These are phyloP conservation scores for Polytolypa hystricis DNA, from an alignment of 2,329 filamentous ascomycete species.

Conservation along the genomic window DNA sequence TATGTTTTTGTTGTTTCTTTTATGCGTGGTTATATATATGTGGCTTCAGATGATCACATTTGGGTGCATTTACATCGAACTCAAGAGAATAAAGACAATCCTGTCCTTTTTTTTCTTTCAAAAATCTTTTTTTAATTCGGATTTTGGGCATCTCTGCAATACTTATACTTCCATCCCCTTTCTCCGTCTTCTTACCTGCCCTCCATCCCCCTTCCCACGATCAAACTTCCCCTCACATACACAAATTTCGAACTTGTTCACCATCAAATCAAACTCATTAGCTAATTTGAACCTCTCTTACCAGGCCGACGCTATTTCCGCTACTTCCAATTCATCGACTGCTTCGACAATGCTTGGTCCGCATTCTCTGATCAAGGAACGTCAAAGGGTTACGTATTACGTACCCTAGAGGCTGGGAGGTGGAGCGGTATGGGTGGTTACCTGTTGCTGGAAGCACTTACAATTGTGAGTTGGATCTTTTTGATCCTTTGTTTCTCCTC, in stretches of 20 bases:
- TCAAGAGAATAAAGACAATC: not conserved
- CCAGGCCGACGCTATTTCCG: conserved; percentile 53
- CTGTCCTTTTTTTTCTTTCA: no score
- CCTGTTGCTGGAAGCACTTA: conserved; percentile 54
- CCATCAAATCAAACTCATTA: conserved; percentile 1
- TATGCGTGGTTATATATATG: not conserved
- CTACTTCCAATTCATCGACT: conserved; percentile 56
- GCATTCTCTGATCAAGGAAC: conserved; percentile 13
- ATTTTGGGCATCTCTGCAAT: no score
- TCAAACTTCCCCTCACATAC: not conserved
- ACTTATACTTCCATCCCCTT: no score
- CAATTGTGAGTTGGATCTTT: conserved; percentile 41
- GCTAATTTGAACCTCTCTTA: conserved; percentile 3
- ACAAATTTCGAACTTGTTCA: not conserved
- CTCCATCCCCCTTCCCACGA: no score
- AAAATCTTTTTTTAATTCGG: no score
- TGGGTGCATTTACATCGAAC: not conserved
- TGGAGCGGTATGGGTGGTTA: conserved; percentile 55
- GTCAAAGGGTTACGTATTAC: conserved; percentile 18
- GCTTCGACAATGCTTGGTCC: conserved; percentile 42
- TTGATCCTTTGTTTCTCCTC: not conserved
- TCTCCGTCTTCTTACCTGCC: no score
- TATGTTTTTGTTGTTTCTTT: conserved; percentile 16
- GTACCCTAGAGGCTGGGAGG: conserved; percentile 45
- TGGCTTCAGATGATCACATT: not conserved